Percentiles rank a stretch among this genome's conserved stretches.
Conservation (phyloP, 2,329 filamentous ascomycete species). For the Exophiala sideris region DNA sequence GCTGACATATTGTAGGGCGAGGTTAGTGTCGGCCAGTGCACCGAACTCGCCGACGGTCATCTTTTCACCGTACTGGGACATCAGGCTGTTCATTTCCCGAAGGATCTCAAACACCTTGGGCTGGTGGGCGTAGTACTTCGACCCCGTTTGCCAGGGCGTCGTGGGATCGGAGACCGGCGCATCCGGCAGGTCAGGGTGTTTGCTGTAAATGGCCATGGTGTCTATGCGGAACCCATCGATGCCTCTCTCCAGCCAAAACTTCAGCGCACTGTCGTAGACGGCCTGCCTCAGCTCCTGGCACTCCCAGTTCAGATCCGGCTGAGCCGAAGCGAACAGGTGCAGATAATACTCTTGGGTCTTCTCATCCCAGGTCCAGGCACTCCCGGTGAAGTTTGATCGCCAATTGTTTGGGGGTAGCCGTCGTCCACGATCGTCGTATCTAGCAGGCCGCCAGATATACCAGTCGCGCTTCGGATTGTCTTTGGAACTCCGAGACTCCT, state of each 20-base stretch:
- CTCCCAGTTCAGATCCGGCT: constrained; percentile 78
- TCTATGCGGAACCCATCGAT: constrained; percentile 68
- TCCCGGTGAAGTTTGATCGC: constrained; percentile 56
- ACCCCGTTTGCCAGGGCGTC: neutral
- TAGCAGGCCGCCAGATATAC: constrained; percentile 55
- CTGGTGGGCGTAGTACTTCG: neutral
- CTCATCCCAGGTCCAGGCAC: constrained; percentile 60
- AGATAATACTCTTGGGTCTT: constrained; percentile 67
- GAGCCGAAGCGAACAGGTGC: constrained; percentile 66
- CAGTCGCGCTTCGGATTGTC: constrained; percentile 61
- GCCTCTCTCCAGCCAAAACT: constrained; percentile 69
- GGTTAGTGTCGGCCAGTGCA: constrained; percentile 55
- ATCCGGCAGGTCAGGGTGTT: constrained; percentile 53
- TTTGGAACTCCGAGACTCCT: constrained; percentile 57
- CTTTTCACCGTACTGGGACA: constrained; percentile 56
- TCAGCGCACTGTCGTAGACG: constrained; percentile 64
- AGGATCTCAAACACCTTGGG: constrained; percentile 40
- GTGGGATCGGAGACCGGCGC: constrained; percentile 39
- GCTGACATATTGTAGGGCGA: constrained; percentile 60
- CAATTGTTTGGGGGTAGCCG: constrained; percentile 70
- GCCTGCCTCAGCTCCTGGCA: constrained; percentile 60
- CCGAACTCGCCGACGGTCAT: constrained; percentile 70
- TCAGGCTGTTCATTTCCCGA: constrained; percentile 58
- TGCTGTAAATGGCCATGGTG: constrained; percentile 65
- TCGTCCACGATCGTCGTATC: constrained; percentile 50